These are phyloP conservation scores for Beauveria brongniartii DNA, from an alignment of 2,329 filamentous ascomycete genomes.

Conservation along the genomic window DNA sequence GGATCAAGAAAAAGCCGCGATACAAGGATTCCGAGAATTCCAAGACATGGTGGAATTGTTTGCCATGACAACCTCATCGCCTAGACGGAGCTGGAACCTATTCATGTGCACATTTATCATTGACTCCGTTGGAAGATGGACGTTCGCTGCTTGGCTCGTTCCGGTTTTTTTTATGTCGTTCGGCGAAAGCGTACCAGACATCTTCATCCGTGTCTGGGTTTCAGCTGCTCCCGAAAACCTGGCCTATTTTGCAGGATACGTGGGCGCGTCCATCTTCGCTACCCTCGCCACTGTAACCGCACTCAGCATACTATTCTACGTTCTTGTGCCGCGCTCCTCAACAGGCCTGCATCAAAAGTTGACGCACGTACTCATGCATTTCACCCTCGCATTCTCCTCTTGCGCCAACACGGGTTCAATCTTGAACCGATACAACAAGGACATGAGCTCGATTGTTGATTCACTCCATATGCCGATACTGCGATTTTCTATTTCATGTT, in stretches of 20 bases:
- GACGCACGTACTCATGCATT: not conserved
- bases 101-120: not conserved
- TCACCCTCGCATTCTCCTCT: not conserved
- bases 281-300: not conserved
- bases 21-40: not conserved
- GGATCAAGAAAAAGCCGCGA: not conserved
- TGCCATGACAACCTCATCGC: not conserved
- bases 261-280: not conserved
- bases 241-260: not conserved
- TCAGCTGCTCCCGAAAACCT: not conserved
- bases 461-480: constrained; percentile 14
- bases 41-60: not conserved
- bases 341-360: not conserved
- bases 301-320: not conserved
- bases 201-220: not conserved
- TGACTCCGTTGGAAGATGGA: not conserved
- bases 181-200: not conserved
- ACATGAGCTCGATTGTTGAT: constrained; percentile 17
- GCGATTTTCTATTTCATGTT: not conserved
- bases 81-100: not conserved
- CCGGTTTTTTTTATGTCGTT: not conserved
- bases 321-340: not conserved
- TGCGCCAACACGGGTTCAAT: not conserved
- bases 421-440: not conserved
- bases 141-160: not conserved